A percentile compares a stretch with the other conserved stretches of the same genome.
phyloP scores from a whole-genome alignment of 1,284 basidiomycete genomes.

The Gastroboletus turbinatus region DNA sequence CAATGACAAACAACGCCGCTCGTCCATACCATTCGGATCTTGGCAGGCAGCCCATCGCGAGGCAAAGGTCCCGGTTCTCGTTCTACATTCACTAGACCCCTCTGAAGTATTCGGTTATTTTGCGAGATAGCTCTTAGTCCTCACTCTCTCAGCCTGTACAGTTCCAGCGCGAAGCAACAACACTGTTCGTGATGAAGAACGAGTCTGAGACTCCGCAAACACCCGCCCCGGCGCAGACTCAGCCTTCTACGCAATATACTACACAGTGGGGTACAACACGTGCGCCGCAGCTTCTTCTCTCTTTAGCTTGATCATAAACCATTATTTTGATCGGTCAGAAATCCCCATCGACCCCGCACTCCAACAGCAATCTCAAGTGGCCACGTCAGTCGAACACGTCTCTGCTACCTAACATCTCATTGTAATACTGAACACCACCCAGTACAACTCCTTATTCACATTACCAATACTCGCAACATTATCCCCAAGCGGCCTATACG shows the following conservation, averaged over 20 bases:
- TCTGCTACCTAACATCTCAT: neutral
- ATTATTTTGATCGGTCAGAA: slow-evolving; percentile 37
- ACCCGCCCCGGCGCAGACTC: slow-evolving; percentile 28
- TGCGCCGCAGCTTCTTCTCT: slow-evolving; percentile 27
- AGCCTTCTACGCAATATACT: slow-evolving; percentile 31
- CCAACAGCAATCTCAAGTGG: slow-evolving; percentile 56
- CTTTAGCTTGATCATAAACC: neutral
- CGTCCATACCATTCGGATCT: slow-evolving; percentile 4
- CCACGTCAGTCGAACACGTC: slow-evolving; percentile 38
- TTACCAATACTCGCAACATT: slow-evolving; percentile 52
- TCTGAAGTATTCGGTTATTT: neutral
- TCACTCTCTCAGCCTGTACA: neutral
- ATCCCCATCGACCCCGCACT: slow-evolving; percentile 71
- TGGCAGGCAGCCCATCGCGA: neutral
- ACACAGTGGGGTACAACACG: slow-evolving; percentile 45
- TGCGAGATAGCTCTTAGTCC: neutral
- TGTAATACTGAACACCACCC: slow-evolving; percentile 8
- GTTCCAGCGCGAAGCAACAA: too few relatives aligned
- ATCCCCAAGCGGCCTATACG: slow-evolving; percentile 51
- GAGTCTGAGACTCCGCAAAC: slow-evolving; percentile 38
- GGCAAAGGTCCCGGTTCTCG: neutral
- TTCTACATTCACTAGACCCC: neutral
- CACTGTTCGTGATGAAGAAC: slow-evolving; percentile 31
- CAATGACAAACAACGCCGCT: slow-evolving; percentile 15
- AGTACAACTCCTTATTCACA: slow-evolving; percentile 45